A percentile compares a stretch with the other conserved stretches of the same genome.
These are phyloP conservation scores for Penicillium griseofulvum DNA, from an alignment of 2,329 filamentous ascomycete genomes.

Conservation along the genomic window DNA sequence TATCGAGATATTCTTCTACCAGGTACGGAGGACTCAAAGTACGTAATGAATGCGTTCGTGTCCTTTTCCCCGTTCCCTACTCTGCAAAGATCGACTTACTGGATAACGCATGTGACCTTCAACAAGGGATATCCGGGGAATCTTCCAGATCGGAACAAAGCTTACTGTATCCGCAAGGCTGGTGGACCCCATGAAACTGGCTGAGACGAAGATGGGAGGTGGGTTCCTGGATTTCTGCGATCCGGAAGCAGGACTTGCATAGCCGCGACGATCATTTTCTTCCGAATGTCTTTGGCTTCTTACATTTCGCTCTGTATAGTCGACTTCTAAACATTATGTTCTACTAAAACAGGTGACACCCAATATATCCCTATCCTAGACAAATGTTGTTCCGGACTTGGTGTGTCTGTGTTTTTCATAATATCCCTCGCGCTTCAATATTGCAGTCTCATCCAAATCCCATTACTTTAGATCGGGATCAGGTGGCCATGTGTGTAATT, in stretches of 20 bases:
- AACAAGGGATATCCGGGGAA: slow-evolving; percentile 13
- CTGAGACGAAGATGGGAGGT: slow-evolving; percentile 11
- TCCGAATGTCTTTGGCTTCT: not conserved
- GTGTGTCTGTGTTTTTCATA: not conserved
- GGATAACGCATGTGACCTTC: slow-evolving; percentile 5
- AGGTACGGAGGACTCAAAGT: not conserved
- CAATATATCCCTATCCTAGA: slow-evolving; percentile 3
- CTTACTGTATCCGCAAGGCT: slow-evolving; percentile 5
- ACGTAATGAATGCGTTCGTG: not conserved
- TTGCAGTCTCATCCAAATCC: not conserved
- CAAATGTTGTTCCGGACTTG: not conserved
- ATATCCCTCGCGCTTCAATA: not conserved
- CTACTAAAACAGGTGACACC: slow-evolving; percentile 3
- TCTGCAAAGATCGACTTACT: slow-evolving; percentile 1
- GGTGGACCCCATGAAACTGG: slow-evolving; percentile 2
- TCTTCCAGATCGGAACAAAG: slow-evolving; percentile 11
- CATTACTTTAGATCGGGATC: not conserved
- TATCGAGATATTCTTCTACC: not conserved
- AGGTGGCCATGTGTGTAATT: slow-evolving; percentile 1
- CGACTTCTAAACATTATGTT: slow-evolving; percentile 3
- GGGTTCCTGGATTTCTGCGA: slow-evolving; percentile 11
- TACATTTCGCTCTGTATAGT: not conserved
- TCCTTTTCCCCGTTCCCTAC: not conserved
- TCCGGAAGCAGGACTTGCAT: slow-evolving; percentile 22
- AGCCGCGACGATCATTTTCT: slow-evolving; percentile 20